Base-by-base conservation (phyloP, 1,284 basidiomycete species). In the Trichosporon faecale region DNA sequence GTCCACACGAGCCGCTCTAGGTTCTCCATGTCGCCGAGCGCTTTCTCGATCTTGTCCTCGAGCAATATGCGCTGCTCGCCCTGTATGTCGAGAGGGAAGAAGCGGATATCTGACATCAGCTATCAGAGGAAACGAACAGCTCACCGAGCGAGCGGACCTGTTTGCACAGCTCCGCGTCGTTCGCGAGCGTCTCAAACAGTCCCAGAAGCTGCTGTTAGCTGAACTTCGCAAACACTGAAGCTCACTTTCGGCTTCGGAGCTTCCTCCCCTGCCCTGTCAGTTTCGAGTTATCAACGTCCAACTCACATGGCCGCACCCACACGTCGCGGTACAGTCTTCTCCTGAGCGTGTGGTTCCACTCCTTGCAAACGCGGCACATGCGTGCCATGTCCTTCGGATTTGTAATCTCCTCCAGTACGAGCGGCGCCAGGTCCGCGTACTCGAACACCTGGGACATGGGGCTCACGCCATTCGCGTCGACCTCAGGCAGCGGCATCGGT, bases 301-400 rank as follows among this genome's bases (percentile, higher is more conserved):
- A 78, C 80, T 66, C 66, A 83, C 82, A 84, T 1, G 83, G 81
- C 66, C 81, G 73, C 3, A 84, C 73, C 83, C 82, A 84, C 0
- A 84, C 69, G 70, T 79, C 75, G 27, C 73, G 70, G 67, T 84
- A 84, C 68, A 84, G 66, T 64, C 70, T 71, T 63, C 73, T 76
- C 66, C 77, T 68, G 5, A 70, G 76, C 27, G 80, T 70, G 29
- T 68, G 67, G 25, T 72, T 70, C 75, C 80, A 83, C 14, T 67
- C 65, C 64, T 49, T 68, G 61, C 73, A 77, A n/a, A 82, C 80
- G 44, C 74, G 68, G 12, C 76, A 76, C 2, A 79, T 68, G 1
- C 66, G 68, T 0, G 79, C 80, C 49, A 80, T 66, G 57, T 82
- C 79, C 6, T 67, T 68, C 6, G 81, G 80, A 11, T 75, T 73